Conservation (phyloP, 164 flowering plant species). For the Macadamia tetraphylla region DNA sequence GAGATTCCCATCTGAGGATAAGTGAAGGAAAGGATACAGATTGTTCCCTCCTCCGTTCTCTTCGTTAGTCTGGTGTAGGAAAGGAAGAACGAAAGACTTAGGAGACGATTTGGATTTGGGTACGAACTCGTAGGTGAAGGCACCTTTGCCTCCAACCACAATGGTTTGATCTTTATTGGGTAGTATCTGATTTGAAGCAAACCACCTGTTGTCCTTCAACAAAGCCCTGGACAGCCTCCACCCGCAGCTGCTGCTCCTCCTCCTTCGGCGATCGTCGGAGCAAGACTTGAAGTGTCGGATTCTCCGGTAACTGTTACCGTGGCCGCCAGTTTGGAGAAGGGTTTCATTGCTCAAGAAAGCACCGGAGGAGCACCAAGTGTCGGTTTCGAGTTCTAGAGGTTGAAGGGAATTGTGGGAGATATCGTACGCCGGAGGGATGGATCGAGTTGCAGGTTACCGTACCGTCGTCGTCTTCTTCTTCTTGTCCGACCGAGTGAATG, state of each 20-base stretch:
- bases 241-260: no score
- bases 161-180: constrained; percentile 47
- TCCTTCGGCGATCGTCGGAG: constrained; percentile 5
- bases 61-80: no score
- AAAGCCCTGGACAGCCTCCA: constrained; percentile 30
- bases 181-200: constrained; percentile 45
- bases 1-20: constrained; percentile 59
- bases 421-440: no score
- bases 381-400: constrained; percentile 44
- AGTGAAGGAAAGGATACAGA: constrained; percentile 69
- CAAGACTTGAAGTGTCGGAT: no score
- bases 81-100: constrained; percentile 39
- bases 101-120: constrained; percentile 31
- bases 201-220: constrained; percentile 43
- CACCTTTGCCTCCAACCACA: no score
- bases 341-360: constrained; percentile 48
- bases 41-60: constrained; percentile 37
- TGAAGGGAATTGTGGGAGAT: constrained; percentile 41
- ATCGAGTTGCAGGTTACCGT: no score
- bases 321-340: no score
- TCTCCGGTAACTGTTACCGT: no score
- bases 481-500: no score
- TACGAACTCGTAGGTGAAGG: constrained; percentile 51
- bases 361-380: constrained; percentile 78
- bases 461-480: no score